Evolutionary conservation across 177 flowering plant species (phyloP).

Genomic region (Vitis hybrid): DNA sequence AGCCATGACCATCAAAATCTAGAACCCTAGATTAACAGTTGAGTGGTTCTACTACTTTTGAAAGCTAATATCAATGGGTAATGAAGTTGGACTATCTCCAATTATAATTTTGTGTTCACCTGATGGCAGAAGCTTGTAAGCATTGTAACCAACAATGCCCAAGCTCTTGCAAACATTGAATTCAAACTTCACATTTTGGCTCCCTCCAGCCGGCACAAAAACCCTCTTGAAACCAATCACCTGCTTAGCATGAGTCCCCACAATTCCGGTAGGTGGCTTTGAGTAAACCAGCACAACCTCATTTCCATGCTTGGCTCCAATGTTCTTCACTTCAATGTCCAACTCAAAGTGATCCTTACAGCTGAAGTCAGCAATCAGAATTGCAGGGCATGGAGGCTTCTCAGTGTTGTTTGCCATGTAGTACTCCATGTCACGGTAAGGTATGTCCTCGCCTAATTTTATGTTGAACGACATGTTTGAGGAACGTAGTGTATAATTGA

Average conservation of each 20-base stretch:
- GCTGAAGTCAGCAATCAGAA: conserved; percentile 5
- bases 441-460: neutral
- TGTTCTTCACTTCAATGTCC: conserved; percentile 14
- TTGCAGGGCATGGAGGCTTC: conserved; percentile 7
- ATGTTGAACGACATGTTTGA: neutral
- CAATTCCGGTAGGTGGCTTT: conserved; percentile 17
- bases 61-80: conserved; percentile 8
- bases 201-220: conserved; percentile 12
- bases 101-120: conserved; percentile 24
- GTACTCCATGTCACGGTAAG: conserved; percentile 5
- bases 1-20: no score
- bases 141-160: conserved; percentile 19
- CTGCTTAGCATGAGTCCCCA: conserved; percentile 19
- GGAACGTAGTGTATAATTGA: conserved; percentile 3
- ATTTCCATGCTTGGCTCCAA: conserved; percentile 17
- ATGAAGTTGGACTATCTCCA: conserved; percentile 7
- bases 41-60: no score
- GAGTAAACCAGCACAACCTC: conserved; percentile 26
- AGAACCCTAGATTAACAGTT: no score
- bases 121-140: conserved; percentile 13
- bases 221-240: conserved; percentile 28
- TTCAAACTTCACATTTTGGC: conserved; percentile 10
- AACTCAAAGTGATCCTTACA: conserved; percentile 3
- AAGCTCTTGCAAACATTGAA: conserved; percentile 34
- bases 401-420: neutral